phyloP scores from a whole-genome alignment of 345 rosid genomes.

The Acer campestre region DNA sequence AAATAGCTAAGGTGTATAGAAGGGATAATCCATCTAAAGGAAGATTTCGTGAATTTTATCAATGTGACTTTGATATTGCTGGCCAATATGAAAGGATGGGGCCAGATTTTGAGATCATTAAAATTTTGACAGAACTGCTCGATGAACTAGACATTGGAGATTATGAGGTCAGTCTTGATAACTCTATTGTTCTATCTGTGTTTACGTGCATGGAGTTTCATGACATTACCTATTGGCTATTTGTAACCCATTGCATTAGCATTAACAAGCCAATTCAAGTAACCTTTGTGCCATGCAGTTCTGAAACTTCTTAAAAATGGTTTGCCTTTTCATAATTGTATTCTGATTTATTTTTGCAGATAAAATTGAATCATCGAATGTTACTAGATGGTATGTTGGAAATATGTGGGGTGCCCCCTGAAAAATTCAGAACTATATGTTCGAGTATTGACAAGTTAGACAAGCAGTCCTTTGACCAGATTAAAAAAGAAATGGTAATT shows the following conservation, averaged over 20 bases:
- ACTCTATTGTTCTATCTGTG: neutral
- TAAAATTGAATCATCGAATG: slow-evolving; percentile 89
- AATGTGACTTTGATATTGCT: slow-evolving; percentile 95
- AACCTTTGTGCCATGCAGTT: neutral
- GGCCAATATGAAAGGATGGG: slow-evolving; percentile 89
- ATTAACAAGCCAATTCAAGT: neutral
- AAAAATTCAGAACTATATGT: slow-evolving; percentile 89
- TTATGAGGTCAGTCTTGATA: slow-evolving; percentile 57
- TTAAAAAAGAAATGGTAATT: slow-evolving; percentile 87
- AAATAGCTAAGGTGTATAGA: slow-evolving; percentile 87
- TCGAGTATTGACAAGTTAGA: slow-evolving; percentile 94
- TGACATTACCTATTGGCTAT: neutral
- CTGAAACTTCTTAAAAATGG: slow-evolving; percentile 1
- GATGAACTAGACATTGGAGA: slow-evolving; percentile 83
- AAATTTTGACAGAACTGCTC: slow-evolving; percentile 78
- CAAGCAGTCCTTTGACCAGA: slow-evolving; percentile 84
- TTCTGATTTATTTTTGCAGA: slow-evolving; percentile 36
- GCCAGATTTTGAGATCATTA: slow-evolving; percentile 85
- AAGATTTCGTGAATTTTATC: slow-evolving; percentile 95
- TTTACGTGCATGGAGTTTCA: neutral
- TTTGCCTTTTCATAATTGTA: neutral
- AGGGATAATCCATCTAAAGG: slow-evolving; percentile 97
- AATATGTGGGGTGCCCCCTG: slow-evolving; percentile 92
- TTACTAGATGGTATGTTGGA: slow-evolving; percentile 94
- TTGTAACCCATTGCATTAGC: neutral